A percentile compares a stretch with the other conserved stretches of the same genome.
Conservation (phyloP, 805 yeast genomes). For the Candida boidinii region DNA sequence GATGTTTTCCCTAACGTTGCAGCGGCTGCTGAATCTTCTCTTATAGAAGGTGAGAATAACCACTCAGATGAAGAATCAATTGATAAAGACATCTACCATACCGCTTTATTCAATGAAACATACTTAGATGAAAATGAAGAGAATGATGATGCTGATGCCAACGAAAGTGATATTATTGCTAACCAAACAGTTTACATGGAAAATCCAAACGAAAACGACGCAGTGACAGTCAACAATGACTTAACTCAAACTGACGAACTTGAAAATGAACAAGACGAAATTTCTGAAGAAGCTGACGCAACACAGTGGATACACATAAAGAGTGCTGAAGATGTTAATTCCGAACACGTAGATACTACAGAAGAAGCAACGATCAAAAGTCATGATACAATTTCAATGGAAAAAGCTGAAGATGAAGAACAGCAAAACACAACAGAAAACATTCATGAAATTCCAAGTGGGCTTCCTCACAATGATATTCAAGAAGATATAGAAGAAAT, state of each 20-base stretch:
- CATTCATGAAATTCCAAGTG: too few relatives aligned
- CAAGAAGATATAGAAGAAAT: too few relatives aligned
- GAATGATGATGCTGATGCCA: constrained; percentile 3
- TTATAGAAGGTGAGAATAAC: constrained; percentile 9
- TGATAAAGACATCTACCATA: constrained; percentile 18
- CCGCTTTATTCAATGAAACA: constrained; percentile 18
- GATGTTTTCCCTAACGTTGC: too few relatives aligned
- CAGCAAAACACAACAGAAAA: too few relatives aligned
- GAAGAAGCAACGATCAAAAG: too few relatives aligned
- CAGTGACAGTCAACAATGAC: neutral
- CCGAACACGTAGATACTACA: too few relatives aligned
- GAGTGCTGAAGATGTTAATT: too few relatives aligned
- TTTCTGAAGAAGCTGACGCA: neutral
- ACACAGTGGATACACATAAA: too few relatives aligned
- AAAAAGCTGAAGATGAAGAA: too few relatives aligned
- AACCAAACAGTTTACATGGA: constrained; percentile 17
- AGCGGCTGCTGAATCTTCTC: constrained; percentile 20
- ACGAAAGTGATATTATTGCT: constrained; percentile 8
- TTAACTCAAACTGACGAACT: neutral
- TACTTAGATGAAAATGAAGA: constrained; percentile 3
- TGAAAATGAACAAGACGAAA: neutral
- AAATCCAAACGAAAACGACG: neutral
- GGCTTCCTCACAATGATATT: too few relatives aligned
- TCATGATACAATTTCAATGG: too few relatives aligned
- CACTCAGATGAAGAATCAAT: constrained; percentile 4